These are phyloP conservation scores for Aspergillus pseudoviridinutans DNA, from an alignment of 2,329 filamentous ascomycete species.

Conservation along the genomic window DNA sequence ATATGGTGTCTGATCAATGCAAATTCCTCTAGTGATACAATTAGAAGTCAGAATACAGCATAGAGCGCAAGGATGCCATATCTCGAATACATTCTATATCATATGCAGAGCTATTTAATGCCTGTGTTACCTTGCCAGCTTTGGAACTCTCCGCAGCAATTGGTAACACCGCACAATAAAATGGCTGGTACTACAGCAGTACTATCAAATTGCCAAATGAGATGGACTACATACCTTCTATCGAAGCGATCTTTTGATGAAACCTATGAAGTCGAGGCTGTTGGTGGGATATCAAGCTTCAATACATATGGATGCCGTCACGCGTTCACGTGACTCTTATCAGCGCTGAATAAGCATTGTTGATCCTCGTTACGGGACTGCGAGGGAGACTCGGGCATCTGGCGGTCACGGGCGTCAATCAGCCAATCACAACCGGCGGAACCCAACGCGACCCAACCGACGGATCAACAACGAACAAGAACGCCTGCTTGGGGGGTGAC, in stretches of 20 bases:
- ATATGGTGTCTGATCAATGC: not conserved
- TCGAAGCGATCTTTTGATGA: not conserved
- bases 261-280: not conserved
- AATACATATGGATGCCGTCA: not conserved
- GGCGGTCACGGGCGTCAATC: conserved; percentile 9
- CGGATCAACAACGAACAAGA: conserved; percentile 29
- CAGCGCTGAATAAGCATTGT: not conserved
- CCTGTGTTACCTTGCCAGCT: not conserved
- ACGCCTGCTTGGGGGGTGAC: conserved; percentile 16
- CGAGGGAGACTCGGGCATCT: conserved; percentile 4
- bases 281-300: conserved; percentile 4
- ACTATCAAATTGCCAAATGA: not conserved
- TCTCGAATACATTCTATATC: not conserved
- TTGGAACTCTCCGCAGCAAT: not conserved
- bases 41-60: not conserved
- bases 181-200: not conserved
- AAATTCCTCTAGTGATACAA: not conserved
- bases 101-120: not conserved
- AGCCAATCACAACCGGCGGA: conserved; percentile 25
- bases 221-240: not conserved
- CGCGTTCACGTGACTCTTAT: not conserved
- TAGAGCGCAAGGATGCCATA: not conserved
- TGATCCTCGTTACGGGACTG: not conserved
- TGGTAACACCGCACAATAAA: not conserved
- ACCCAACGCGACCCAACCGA: conserved; percentile 35